phyloP scores from a whole-genome alignment of 306 rosid genomes.

The Carpinus viminea region DNA sequence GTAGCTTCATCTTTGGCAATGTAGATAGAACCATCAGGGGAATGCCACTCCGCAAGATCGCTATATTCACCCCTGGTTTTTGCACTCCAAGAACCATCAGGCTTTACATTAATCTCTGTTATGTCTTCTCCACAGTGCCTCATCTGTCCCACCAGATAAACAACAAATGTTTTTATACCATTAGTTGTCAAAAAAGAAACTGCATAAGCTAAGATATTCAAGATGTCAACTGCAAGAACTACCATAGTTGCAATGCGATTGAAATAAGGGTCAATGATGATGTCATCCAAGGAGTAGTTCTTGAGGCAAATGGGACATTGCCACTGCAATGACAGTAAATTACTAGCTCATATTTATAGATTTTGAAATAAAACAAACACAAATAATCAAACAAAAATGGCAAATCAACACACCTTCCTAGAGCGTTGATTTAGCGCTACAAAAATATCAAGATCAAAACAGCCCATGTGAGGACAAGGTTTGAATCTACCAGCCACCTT shows the following conservation, averaged over 20 bases:
- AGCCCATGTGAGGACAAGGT: conserved; percentile 92
- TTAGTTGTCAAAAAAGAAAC: conserved; percentile 10
- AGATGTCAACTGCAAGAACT: conserved; percentile 22
- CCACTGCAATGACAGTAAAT: conserved; percentile 79
- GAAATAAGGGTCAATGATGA: conserved; percentile 91
- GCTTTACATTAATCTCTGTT: conserved; percentile 84
- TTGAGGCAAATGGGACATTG: conserved; percentile 94
- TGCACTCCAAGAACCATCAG: conserved; percentile 97
- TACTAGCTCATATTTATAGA: conserved; percentile 6
- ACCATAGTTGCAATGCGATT: conserved; percentile 77
- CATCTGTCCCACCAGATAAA: conserved; percentile 59
- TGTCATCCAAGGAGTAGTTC: conserved; percentile 82
- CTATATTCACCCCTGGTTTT: conserved; percentile 70
- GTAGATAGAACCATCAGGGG: conserved; percentile 62
- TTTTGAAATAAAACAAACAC: conserved; percentile 21
- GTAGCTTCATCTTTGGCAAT: conserved; percentile 45
- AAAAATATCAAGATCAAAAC: conserved; percentile 96
- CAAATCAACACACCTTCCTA: conserved; percentile 62
- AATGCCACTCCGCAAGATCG: conserved; percentile 77
- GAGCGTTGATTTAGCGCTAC: conserved; percentile 95
- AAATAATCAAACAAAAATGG: conserved; percentile 8
- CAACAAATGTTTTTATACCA: conserved; percentile 19
- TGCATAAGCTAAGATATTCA: background rate
- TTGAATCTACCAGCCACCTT: conserved; percentile 96
- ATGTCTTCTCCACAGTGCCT: conserved; percentile 85